Evolutionary conservation across 306 rosid species (phyloP), one percentile per base, ranked within the genome.

Genomic region (Erythrophleum fordii): DNA sequence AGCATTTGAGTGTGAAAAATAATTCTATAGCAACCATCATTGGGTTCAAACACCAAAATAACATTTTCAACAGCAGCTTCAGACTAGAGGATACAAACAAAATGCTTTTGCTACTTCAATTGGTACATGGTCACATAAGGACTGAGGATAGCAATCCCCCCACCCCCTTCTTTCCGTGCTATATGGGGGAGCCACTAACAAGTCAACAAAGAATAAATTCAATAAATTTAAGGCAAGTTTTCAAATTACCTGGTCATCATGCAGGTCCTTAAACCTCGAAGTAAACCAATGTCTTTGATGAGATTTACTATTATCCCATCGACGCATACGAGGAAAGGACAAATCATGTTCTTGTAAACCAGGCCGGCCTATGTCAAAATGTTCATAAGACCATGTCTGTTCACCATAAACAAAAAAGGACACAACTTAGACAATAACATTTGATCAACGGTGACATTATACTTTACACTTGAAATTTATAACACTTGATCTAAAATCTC

Each of bases 351-450:
- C 86, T 76, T 73, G 83, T 62, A 85, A 42, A 23, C 66, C 51
- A 69, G 93, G 91, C 55, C 91, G 83, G 28, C 88, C 91, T 35
- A 85, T 69, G 72, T 90, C 91, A 87, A 90, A 83, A 80, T 90
- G 93, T 74, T 90, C 93, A 72, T 85, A 87, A 55, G 80, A 83
- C 93, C 93, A 90, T 79, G 84, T 80, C 93, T 90, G 84, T 77
- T 70, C 25, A n/a, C 71, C 64, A 80, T 64, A 51, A 46, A 42
- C n/a, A 52, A 77, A 22, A 69, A 20, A 8, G 42, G 25, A 45
- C n/a, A 22, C 44, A 75, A 80, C 56, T 69, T 34, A 46, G 55
- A 25, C 59, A 44, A 80, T n/a, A 76, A 42, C 31, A 37, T n/a
- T 35, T 37, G 16, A 78, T 34, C 59, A 62, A 78, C 78, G 78